Percentiles rank a stretch among this genome's conserved stretches.
Conservation (phyloP, 805 yeast genomes). For the Saccharomycopsis sp. region DNA sequence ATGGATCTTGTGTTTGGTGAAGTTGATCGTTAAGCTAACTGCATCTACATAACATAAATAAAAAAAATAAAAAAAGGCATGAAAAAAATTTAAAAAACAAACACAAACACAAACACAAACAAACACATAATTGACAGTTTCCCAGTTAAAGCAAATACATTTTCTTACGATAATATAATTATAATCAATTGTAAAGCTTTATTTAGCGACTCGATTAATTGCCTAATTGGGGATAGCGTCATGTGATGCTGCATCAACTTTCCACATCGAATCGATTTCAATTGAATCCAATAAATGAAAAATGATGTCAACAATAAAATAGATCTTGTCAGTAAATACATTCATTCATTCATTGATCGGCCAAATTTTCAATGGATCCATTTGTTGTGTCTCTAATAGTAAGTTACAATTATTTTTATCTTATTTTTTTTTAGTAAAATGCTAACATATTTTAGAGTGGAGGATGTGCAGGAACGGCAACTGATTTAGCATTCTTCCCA, state of each 20-base stretch:
- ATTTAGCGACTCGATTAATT: too few relatives aligned
- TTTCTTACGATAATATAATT: too few relatives aligned
- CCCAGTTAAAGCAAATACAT: too few relatives aligned
- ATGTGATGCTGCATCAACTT: too few relatives aligned
- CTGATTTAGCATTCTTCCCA: conserved; percentile 92
- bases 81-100: not conserved
- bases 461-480: conserved; percentile 93
- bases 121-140: too few relatives aligned
- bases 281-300: too few relatives aligned
- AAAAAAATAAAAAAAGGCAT: not conserved
- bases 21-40: conserved; percentile 63
- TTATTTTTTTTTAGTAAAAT: not conserved
- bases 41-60: not conserved
- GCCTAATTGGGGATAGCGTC: too few relatives aligned
- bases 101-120: not conserved
- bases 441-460: conserved; percentile 45
- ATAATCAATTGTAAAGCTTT: too few relatives aligned
- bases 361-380: conserved; percentile 20
- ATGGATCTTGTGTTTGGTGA: conserved; percentile 95
- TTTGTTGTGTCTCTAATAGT: conserved; percentile 20
- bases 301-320: too few relatives aligned
- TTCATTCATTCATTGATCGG: too few relatives aligned
- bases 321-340: too few relatives aligned
- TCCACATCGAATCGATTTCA: too few relatives aligned
- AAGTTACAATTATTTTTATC: not conserved